A percentile compares a stretch with the other conserved stretches of the same genome.
phyloP scores from a whole-genome alignment of 2,329 filamentous ascomycete species.

The Drechslera avenae region DNA sequence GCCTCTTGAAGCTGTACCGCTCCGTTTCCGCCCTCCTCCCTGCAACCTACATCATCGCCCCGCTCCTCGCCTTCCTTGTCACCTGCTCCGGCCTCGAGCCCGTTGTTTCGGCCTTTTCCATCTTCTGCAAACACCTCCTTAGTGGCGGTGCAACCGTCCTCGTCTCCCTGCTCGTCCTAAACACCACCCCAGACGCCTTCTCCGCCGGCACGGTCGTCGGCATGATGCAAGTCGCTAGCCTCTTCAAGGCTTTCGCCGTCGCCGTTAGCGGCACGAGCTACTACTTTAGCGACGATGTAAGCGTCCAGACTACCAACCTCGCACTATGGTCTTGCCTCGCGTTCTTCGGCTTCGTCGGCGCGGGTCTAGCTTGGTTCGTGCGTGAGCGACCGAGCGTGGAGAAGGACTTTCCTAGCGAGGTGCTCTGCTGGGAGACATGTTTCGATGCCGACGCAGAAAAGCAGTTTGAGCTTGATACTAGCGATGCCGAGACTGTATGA shows the following conservation, averaged over 20 bases:
- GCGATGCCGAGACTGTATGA: conserved; percentile 8
- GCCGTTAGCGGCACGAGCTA: conserved; percentile 54
- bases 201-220: conserved; percentile 55
- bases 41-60: conserved; percentile 48
- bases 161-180: conserved; percentile 54
- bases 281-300: conserved; percentile 52
- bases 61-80: conserved; percentile 46
- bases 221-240: conserved; percentile 54
- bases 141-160: conserved; percentile 50
- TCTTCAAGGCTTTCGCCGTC: conserved; percentile 56
- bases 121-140: conserved; percentile 52
- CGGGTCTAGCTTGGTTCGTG: conserved; percentile 52
- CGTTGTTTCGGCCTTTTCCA: conserved; percentile 47
- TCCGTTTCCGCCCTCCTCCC: conserved; percentile 49
- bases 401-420: conserved; percentile 51
- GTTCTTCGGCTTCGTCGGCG: conserved; percentile 50
- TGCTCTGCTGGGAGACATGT: conserved; percentile 53
- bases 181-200: conserved; percentile 54
- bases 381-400: conserved; percentile 53
- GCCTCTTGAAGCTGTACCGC: conserved; percentile 53
- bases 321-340: conserved; percentile 53
- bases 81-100: conserved; percentile 44
- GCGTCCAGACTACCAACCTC: conserved; percentile 52
- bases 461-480: conserved; percentile 18
- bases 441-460: conserved; percentile 51